Conservation (phyloP, 1,284 basidiomycete species). For the Ustilago lituana region DNA sequence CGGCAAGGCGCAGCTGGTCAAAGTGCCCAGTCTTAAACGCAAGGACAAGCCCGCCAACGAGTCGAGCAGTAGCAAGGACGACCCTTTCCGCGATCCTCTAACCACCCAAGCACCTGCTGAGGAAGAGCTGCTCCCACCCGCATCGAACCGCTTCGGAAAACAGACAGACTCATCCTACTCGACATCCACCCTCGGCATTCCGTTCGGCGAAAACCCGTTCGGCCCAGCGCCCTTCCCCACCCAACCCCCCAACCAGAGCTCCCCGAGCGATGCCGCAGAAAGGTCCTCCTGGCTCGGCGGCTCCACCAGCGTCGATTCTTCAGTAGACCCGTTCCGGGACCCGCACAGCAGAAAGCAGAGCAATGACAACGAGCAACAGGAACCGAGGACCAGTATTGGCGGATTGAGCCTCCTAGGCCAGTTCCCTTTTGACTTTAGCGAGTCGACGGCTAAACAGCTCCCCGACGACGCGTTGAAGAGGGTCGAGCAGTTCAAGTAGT, state of each 20-base stretch:
- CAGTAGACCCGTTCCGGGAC: too few relatives aligned
- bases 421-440: conserved; percentile 21
- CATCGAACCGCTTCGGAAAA: conserved; percentile 6
- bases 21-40: conserved; percentile 23
- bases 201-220: conserved; percentile 41
- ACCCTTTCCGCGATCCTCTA: conserved; percentile 24
- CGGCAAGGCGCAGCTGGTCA: conserved; percentile 45
- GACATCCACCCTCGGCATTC: conserved; percentile 40
- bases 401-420: conserved; percentile 29
- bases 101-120: neutral
- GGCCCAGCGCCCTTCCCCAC: neutral
- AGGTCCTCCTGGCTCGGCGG: conserved; percentile 13
- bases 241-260: neutral
- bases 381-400: conserved; percentile 12
- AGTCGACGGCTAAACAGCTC: neutral
- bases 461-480: conserved; percentile 15
- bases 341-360: too few relatives aligned
- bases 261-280: conserved; percentile 18
- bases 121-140: conserved; percentile 8
- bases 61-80: neutral
- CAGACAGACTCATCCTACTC: conserved; percentile 9
- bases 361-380: neutral
- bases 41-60: conserved; percentile 8
- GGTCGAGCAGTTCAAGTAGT: conserved; percentile 18
- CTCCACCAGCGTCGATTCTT: too few relatives aligned